These are phyloP conservation scores for Eucalyptus sp. DNA, from an alignment of 345 rosid genomes.

Conservation along the genomic window DNA sequence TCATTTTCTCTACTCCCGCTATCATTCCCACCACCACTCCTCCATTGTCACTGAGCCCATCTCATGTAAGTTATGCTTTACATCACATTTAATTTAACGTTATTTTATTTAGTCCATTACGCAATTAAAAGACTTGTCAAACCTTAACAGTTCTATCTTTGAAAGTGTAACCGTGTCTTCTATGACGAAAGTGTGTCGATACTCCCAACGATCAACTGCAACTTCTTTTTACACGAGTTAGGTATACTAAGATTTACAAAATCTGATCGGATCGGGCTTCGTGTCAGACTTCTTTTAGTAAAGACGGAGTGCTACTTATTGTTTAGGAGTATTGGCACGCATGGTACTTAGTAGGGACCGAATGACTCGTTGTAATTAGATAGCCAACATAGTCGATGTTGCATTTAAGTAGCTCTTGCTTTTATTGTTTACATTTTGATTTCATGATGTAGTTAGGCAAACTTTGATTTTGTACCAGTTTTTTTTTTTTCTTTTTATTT, in stretches of 20 bases:
- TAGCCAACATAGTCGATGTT: not conserved
- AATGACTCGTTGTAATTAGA: not conserved
- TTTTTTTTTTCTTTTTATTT: not conserved
- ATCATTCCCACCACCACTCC: slow-evolving; percentile 80
- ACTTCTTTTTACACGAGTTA: not conserved
- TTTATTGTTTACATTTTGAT: not conserved
- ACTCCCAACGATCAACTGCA: not conserved
- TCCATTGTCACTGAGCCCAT: slow-evolving; percentile 65
- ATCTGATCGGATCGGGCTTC: not conserved
- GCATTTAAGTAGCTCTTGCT: not conserved
- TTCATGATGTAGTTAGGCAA: not conserved
- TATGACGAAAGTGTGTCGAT: not conserved
- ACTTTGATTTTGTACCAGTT: not conserved
- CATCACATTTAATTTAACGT: not conserved
- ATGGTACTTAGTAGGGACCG: too few species aligned
- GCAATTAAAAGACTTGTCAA: not conserved
- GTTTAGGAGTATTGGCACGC: too few species aligned
- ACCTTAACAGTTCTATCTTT: not conserved
- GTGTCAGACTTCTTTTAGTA: not conserved
- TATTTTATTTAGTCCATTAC: not conserved
- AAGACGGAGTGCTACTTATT: not conserved
- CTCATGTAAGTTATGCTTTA: slow-evolving; percentile 12
- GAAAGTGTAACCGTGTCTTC: not conserved
- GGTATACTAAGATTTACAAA: not conserved
- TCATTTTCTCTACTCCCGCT: slow-evolving; percentile 61